Evolutionary conservation across 1,284 basidiomycete genomes (phyloP), one percentile per base, ranked within the genome.

Genomic region (Austropuccinia psidii): DNA sequence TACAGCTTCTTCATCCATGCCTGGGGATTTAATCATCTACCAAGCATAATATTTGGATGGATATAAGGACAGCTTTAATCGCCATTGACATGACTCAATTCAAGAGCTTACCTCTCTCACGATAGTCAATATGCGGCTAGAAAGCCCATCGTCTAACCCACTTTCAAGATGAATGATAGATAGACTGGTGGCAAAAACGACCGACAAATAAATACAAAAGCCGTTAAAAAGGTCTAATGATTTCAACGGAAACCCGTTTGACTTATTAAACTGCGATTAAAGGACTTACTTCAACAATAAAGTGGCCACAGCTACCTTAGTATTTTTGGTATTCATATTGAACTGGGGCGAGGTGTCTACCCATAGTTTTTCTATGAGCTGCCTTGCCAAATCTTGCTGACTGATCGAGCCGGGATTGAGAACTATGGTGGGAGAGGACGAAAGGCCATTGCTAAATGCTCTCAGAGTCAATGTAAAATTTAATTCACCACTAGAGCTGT

Each of bases 251-350:
- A n/a, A n/a, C n/a, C n/a, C n/a, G n/a, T n/a, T n/a, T n/a, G n/a
- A n/a, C n/a, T n/a, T n/a, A n/a, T n/a, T n/a, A n/a, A n/a, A n/a
- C n/a, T n/a, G n/a, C n/a, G n/a, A n/a, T n/a, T n/a, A n/a, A n/a
- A n/a, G n/a, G n/a, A 49, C 67, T 57, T 33, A 69, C 67, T 69
- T 69, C 41, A 69, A 27, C 41, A 69, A 54, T 50, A 60, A 58
- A n/a, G 67, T 69, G 17, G 67, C 67, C 6, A 60, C 39, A 11
- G 67, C 67, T 27, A 69, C 67, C 60, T 69, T 58, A 17, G 67
- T 55, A 49, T 60, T 69, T 45, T 69, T 69, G 13, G 55, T 69
- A 45, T 52, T 19, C 41, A 60, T 8, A 4, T 35, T 37, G 35
- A 69, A 39, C n/a, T 52, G 37, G 2, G 39, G 43, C n/a, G 31